Conservation (phyloP, 495 filamentous ascomycete species). For the Tetracladium setigerum region DNA sequence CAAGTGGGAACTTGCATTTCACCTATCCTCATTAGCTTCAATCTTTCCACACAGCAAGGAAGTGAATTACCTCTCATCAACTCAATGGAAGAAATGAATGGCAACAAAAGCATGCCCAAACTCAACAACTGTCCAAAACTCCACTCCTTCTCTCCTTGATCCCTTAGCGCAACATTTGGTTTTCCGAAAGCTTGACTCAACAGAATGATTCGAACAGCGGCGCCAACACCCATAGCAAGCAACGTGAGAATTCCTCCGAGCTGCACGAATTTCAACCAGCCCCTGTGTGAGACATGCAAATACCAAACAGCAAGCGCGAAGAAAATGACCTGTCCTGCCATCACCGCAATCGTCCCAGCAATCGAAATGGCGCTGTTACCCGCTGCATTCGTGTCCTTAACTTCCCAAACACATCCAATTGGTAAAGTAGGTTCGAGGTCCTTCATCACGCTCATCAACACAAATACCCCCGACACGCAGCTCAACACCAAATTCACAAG, state of each 20-base stretch:
- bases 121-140: constrained; percentile 50
- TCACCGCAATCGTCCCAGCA: constrained; percentile 43
- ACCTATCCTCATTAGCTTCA: constrained; percentile 5
- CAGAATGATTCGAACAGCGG: constrained; percentile 39
- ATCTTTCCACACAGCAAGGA: background rate
- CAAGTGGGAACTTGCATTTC: constrained; percentile 38
- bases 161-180: constrained; percentile 31
- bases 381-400: constrained; percentile 11
- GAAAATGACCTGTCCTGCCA: constrained; percentile 39
- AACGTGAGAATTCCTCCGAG: constrained; percentile 38
- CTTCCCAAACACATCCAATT: constrained; percentile 43
- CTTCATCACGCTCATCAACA: constrained; percentile 36
- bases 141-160: constrained; percentile 45
- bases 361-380: constrained; percentile 33
- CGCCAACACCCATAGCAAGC: constrained; percentile 39
- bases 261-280: constrained; percentile 39
- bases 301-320: constrained; percentile 49
- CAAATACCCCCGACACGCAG: constrained; percentile 39
- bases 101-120: constrained; percentile 44
- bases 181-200: constrained; percentile 45
- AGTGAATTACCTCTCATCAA: constrained; percentile 35
- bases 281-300: constrained; percentile 36
- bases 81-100: constrained; percentile 45
- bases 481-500: constrained; percentile 46
- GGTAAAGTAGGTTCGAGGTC: constrained; percentile 39